Evolutionary conservation across 176 grass and related monocot genomes (phyloP), one percentile per base, ranked within the genome.

Genomic region (Rhynchospora tenuis): DNA sequence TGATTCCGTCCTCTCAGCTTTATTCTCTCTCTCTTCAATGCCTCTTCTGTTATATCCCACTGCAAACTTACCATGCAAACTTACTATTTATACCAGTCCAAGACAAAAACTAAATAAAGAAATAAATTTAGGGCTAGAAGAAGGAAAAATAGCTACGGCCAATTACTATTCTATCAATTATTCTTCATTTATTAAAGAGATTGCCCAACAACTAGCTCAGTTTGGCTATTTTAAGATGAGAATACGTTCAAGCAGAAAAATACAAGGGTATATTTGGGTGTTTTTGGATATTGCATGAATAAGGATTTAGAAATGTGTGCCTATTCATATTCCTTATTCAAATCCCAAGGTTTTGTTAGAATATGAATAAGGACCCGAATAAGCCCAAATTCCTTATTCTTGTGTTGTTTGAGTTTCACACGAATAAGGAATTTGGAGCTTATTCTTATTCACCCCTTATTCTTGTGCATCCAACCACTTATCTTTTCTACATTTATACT

Each of bases 21-120:
- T 97, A 81, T 75, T 86, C 61, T 89, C 92, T n/a, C 29, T 91
- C 64, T 93, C 93, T 33, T 92, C 89, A 44, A 88, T 84, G 64
- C 96, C 96, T 90, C 96, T 95, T 89, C 93, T 90, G 83, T 91
- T 95, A 86, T 93, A 95, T 16, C 89, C 93, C 81, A 95, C 96
- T 83, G 96, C 96, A 59, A 98, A 98, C 91, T 98, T 87, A 81
- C 17, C 56, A 61, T 23, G 31, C n/a, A 62, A 78, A 81, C 6
- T 62, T 56, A 62, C 11, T 20, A 20, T 11, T 62, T 8, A 45
- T 31, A 81, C 15, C 38, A 63, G 16, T 63, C 17, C 9, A 81
- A 81, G 57, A 22, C 12, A 12, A 60, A 43, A 20, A 43, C 60
- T 38, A 79, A 59, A 16, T n/a, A 7, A 77, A 55, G 0, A 14